A percentile compares a stretch with the other conserved stretches of the same genome.
Evolutionary conservation across 2,329 filamentous ascomycete species (phyloP).

Genomic region (Trichoderma pleuroti): DNA sequence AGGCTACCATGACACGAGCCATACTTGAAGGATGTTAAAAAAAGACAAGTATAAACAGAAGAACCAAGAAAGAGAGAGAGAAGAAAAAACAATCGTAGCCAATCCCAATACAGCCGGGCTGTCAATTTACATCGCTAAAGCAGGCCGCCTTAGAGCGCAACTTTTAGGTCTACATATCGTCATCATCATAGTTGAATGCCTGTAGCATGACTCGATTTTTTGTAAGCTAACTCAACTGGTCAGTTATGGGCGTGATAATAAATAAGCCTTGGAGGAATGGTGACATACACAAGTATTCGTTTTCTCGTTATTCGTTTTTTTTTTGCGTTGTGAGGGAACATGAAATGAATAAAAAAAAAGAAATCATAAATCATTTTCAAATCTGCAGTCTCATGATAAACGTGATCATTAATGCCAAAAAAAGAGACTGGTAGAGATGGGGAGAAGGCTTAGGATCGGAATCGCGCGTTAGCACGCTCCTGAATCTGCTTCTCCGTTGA

Average conservation of each 20-base stretch:
- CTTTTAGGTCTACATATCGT: constrained; percentile 3
- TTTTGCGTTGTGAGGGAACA: background rate
- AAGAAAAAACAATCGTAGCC: background rate
- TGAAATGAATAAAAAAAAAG: background rate
- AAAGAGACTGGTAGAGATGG: constrained; percentile 8
- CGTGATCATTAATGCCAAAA: constrained; percentile 23
- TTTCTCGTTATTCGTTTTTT: constrained; percentile 3
- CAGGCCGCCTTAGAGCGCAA: background rate
- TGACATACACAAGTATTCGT: constrained; percentile 6
- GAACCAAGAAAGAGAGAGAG: background rate
- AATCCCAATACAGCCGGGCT: constrained; percentile 9
- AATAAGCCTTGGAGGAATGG: background rate
- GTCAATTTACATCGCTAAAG: constrained; percentile 11
- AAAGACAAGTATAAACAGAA: background rate
- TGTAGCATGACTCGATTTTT: background rate
- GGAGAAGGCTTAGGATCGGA: constrained; percentile 29
- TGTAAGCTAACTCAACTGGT: background rate
- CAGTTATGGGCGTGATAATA: background rate
- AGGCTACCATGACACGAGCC: constrained; percentile 1
- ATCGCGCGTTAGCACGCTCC: constrained; percentile 50
- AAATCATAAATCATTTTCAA: constrained; percentile 15
- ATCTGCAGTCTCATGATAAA: constrained; percentile 22
- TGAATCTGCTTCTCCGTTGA: constrained; percentile 76
- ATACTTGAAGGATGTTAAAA: background rate
- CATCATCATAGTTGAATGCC: background rate